Evolutionary conservation across 2,329 filamentous ascomycete species (phyloP).

Genomic region (Tolypocladium sp.): DNA sequence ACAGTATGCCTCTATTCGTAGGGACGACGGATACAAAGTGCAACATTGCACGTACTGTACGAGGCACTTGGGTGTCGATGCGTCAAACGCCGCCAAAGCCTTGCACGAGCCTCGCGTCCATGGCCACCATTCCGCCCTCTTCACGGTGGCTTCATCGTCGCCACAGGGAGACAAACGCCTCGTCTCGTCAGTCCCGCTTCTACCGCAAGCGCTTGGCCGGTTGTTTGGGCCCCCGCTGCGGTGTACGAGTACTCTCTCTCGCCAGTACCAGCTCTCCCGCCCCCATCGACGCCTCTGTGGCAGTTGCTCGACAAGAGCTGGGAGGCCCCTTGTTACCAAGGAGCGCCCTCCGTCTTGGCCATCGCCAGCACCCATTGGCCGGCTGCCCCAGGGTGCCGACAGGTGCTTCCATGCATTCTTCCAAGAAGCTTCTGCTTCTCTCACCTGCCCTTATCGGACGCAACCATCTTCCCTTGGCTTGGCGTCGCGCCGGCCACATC

Average conservation of each 20-base stretch:
- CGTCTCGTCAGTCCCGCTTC: background rate
- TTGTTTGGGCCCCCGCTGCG: too few relatives aligned
- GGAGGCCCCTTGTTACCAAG: too few relatives aligned
- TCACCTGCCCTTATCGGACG: slow-evolving; percentile 3
- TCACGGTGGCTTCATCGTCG: background rate
- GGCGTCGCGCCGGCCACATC: background rate
- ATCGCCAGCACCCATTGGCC: background rate
- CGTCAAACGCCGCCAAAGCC: too few relatives aligned
- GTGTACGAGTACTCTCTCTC: background rate
- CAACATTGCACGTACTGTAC: too few relatives aligned
- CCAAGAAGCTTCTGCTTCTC: slow-evolving; percentile 2
- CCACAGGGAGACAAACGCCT: background rate
- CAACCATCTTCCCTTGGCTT: background rate
- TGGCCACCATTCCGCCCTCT: background rate
- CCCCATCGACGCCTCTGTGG: background rate
- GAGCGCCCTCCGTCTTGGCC: background rate
- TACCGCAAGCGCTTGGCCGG: background rate
- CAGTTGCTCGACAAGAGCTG: too few relatives aligned
- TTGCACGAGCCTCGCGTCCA: background rate
- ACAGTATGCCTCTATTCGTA: too few relatives aligned
- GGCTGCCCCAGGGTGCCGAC: background rate
- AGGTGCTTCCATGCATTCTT: slow-evolving; percentile 1
- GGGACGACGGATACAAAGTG: too few relatives aligned
- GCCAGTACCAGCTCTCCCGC: background rate
- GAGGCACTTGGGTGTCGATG: too few relatives aligned